Percentiles rank a stretch among this genome's conserved stretches.
phyloP scores from a whole-genome alignment of 352 stramenopile species.

The Globisporangium takayamanum region DNA sequence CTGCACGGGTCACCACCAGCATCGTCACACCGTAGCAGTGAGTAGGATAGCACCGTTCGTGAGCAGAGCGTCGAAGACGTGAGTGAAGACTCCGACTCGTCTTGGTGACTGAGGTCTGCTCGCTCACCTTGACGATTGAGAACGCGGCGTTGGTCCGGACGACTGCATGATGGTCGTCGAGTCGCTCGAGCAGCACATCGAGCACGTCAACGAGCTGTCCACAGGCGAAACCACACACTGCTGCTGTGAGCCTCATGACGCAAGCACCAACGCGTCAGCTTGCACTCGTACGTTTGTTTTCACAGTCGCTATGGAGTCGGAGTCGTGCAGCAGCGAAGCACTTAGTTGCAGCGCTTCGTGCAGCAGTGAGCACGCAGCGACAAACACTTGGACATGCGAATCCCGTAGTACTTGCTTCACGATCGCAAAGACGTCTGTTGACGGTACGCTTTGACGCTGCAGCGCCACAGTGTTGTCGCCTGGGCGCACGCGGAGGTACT shows the following conservation, averaged over 20 bases:
- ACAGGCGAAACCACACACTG: neutral
- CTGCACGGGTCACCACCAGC: neutral
- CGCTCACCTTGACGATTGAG: constrained; percentile 18
- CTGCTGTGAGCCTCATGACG: too few species aligned
- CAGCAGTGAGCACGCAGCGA: constrained; percentile 21
- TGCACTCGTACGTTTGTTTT: constrained; percentile 3
- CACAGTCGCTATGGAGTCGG: neutral
- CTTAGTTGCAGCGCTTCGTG: constrained; percentile 3
- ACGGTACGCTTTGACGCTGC: too few species aligned
- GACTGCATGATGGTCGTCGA: constrained; percentile 17
- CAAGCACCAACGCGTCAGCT: neutral
- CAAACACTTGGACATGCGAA: constrained; percentile 19
- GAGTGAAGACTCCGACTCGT: neutral
- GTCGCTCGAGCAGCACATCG: constrained; percentile 8
- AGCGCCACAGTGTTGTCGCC: too few species aligned
- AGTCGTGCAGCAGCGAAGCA: neutral
- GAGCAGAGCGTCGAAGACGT: neutral
- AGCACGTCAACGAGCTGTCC: constrained; percentile 13
- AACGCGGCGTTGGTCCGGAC: constrained; percentile 31
- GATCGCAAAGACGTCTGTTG: constrained; percentile 10
- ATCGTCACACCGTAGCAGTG: neutral
- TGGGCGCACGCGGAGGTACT: constrained; percentile 2
- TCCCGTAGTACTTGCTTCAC: constrained; percentile 12
- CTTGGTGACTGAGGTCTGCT: neutral
- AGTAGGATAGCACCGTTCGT: constrained; percentile 4